Evolutionary conservation across 2,329 filamentous ascomycete genomes (phyloP).

Genomic region (Trichoderma atrobrunneum): DNA sequence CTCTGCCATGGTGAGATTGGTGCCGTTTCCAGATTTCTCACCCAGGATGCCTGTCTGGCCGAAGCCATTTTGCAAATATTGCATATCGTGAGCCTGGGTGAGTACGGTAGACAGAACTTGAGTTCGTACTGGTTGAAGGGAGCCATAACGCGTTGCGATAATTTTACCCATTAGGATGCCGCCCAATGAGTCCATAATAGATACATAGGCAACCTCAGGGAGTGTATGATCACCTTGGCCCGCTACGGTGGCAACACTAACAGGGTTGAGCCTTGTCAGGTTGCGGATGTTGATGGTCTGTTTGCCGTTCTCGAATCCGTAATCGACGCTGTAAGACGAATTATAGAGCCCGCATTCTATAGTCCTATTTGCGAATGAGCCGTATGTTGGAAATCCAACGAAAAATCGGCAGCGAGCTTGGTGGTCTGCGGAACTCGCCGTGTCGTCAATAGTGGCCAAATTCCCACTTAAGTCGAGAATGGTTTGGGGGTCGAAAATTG

Average conservation of each 20-base stretch:
- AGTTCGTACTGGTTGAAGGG: background rate
- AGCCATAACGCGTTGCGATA: background rate
- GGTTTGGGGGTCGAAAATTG: background rate
- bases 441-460: background rate
- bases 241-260: background rate
- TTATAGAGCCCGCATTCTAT: background rate
- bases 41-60: background rate
- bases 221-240: background rate
- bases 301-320: background rate
- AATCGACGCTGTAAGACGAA: background rate
- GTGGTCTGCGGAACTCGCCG: background rate
- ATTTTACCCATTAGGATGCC: background rate
- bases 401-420: background rate
- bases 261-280: background rate
- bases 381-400: background rate
- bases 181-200: background rate
- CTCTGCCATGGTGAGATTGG: background rate
- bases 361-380: background rate
- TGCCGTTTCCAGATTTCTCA: background rate
- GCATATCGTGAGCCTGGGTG: background rate
- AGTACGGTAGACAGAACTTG: background rate
- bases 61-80: background rate
- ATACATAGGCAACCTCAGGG: background rate
- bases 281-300: background rate
- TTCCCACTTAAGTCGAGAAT: background rate